These are phyloP conservation scores for Amanita pseudoporphyria DNA, from an alignment of 768 basidiomycete genomes.

Conservation along the genomic window DNA sequence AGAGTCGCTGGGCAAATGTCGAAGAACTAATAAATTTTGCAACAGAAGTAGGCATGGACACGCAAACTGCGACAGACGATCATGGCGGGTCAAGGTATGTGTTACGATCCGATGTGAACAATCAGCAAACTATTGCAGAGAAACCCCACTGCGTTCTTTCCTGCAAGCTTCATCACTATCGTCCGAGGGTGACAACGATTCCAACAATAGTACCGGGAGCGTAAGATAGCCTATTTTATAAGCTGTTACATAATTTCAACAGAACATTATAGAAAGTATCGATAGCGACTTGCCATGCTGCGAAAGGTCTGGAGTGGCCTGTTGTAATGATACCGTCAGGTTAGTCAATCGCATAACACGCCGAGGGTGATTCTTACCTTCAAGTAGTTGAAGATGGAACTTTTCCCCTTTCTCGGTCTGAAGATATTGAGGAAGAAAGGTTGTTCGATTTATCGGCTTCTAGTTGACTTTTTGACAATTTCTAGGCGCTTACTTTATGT, in stretches of 20 bases:
- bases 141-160: conserved; percentile 59
- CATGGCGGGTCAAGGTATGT: not conserved
- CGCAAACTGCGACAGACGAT: conserved; percentile 9
- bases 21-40: conserved; percentile 78
- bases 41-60: conserved; percentile 35
- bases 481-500: conserved; percentile 77
- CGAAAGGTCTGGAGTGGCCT: conserved; percentile 90
- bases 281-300: conserved; percentile 80
- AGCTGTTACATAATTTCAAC: not conserved
- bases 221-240: not conserved
- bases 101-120: not conserved
- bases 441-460: conserved; percentile 18
- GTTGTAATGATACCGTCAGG: conserved; percentile 75
- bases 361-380: not conserved
- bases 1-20: conserved; percentile 78
- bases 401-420: conserved; percentile 66
- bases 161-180: conserved; percentile 77
- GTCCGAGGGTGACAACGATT: conserved; percentile 63
- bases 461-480: not conserved
- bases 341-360: conserved; percentile 15
- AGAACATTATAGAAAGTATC: conserved; percentile 54
- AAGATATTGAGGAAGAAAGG: conserved; percentile 80
- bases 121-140: conserved; percentile 17
- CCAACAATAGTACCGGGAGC: conserved; percentile 30
- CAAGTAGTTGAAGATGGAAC: conserved; percentile 59